These are phyloP conservation scores for Podospora pseudopauciseta DNA, from an alignment of 495 filamentous ascomycete species.

Conservation along the genomic window DNA sequence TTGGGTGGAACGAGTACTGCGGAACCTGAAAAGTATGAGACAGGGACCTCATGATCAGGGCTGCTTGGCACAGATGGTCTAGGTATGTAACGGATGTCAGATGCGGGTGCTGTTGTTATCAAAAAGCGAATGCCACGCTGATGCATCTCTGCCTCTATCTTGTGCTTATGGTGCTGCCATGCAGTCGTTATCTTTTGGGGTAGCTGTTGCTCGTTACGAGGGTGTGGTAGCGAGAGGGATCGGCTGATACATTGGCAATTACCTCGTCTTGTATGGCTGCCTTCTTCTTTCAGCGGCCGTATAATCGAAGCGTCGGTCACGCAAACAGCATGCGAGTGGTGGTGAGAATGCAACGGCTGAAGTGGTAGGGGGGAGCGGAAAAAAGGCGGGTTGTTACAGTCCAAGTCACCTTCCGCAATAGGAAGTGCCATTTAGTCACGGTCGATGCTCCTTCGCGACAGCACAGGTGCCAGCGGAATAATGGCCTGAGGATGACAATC, in stretches of 20 bases:
- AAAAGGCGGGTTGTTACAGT: not conserved
- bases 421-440: not conserved
- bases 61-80: not conserved
- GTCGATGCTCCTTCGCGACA: not conserved
- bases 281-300: not conserved
- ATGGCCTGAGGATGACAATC: not conserved
- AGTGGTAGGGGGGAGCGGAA: not conserved
- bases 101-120: not conserved
- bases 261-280: not conserved
- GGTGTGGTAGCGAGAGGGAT: not conserved
- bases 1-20: not conserved
- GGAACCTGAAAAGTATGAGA: not conserved
- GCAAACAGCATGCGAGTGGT: not conserved
- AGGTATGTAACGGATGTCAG: not conserved
- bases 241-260: not conserved
- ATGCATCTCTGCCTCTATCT: not conserved
- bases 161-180: not conserved
- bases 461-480: not conserved
- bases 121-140: not conserved
- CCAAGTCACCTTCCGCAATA: not conserved
- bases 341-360: not conserved
- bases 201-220: not conserved
- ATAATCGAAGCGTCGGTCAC: not conserved
- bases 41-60: not conserved
- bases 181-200: not conserved